These are phyloP conservation scores for Phaeoacremonium minimum DNA, from an alignment of 2,329 filamentous ascomycete genomes.

Conservation along the genomic window DNA sequence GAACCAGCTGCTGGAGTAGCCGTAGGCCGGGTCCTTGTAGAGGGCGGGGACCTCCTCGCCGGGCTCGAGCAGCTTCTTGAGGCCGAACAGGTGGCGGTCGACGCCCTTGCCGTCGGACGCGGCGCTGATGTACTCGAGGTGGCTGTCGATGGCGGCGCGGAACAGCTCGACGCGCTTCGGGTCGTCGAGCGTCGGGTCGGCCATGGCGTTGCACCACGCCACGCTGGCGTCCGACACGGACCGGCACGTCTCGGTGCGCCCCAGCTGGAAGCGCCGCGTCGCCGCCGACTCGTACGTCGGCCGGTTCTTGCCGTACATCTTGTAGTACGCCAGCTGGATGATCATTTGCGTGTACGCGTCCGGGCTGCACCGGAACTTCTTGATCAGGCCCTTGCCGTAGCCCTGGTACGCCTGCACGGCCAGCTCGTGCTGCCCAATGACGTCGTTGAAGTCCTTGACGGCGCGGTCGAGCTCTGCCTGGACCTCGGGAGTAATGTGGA, in stretches of 20 bases:
- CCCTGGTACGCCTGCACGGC: slow-evolving; percentile 93
- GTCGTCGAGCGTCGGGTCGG: slow-evolving; percentile 59
- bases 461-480: slow-evolving; percentile 76
- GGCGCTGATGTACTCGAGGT: slow-evolving; percentile 86
- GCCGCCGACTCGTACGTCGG: slow-evolving; percentile 97
- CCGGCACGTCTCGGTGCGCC: slow-evolving; percentile 93
- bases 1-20: slow-evolving; percentile 85
- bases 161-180: slow-evolving; percentile 70
- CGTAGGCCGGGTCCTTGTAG: slow-evolving; percentile 81
- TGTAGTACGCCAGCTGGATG: slow-evolving; percentile 96
- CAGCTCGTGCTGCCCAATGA: slow-evolving; percentile 86
- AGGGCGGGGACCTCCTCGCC: slow-evolving; percentile 79
- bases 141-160: slow-evolving; percentile 73
- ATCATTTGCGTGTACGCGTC: slow-evolving; percentile 98
- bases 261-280: slow-evolving; percentile 91
- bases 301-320: slow-evolving; percentile 97
- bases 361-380: slow-evolving; percentile 98
- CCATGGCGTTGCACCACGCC: slow-evolving; percentile 85
- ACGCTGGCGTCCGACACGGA: slow-evolving; percentile 87
- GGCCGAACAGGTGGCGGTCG: slow-evolving; percentile 92
- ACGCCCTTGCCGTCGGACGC: slow-evolving; percentile 91
- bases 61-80: slow-evolving; percentile 82
- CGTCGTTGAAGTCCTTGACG: slow-evolving; percentile 69
- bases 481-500: slow-evolving; percentile 71
- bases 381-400: slow-evolving; percentile 97